phyloP scores from a whole-genome alignment of 306 rosid genomes.

The Betula pendula region DNA sequence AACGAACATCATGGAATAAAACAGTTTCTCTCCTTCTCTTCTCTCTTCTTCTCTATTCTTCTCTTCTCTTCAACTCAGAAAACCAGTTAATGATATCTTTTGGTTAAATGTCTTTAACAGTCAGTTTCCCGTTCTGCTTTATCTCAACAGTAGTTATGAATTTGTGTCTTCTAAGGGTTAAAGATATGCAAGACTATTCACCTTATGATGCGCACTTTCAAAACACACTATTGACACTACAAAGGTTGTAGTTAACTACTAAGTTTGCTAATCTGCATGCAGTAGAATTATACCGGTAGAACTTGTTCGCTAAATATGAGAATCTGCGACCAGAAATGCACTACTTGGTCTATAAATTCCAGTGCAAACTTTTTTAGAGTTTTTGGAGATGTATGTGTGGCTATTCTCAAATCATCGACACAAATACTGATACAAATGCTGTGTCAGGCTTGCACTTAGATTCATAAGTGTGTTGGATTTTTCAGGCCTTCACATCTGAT shows the following conservation, averaged over 20 bases:
- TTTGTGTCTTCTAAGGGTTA: too few species aligned
- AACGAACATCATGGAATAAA: too few species aligned
- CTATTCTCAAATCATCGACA: not conserved
- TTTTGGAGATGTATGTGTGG: constrained; percentile 8
- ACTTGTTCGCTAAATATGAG: too few species aligned
- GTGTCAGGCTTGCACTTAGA: not conserved
- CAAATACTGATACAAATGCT: not conserved
- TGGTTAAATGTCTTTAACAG: not conserved
- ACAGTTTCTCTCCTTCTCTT: too few species aligned
- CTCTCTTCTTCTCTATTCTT: too few species aligned
- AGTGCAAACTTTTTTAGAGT: not conserved
- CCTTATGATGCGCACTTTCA: too few species aligned
- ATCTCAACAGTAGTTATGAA: not conserved
- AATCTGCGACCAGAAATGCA: not conserved
- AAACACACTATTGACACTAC: too few species aligned
- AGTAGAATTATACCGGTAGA: not conserved
- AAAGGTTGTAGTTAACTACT: not conserved
- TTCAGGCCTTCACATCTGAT: constrained; percentile 4
- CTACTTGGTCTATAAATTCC: not conserved
- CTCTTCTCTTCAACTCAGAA: too few species aligned
- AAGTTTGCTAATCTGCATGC: constrained; percentile 9
- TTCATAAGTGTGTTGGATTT: not conserved
- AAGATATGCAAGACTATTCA: too few species aligned
- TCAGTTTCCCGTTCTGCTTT: not conserved
- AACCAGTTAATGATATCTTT: not conserved